Percentiles rank a stretch among this genome's conserved stretches.
phyloP scores from a whole-genome alignment of 305 asterid genomes.

The Coffea humblotiana region DNA sequence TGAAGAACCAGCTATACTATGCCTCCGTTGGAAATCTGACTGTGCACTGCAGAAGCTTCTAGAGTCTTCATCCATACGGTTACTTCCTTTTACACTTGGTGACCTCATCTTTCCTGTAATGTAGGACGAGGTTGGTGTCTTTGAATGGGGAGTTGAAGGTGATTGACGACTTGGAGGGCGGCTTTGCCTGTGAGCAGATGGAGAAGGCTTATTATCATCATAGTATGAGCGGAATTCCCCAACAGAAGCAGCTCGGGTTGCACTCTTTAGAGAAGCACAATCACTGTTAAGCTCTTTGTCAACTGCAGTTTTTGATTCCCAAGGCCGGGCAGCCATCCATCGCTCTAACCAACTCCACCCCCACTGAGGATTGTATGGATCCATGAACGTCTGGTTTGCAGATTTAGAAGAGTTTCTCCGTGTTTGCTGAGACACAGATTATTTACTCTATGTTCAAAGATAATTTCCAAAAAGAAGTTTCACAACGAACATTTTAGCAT shows the following conservation, averaged over 20 bases:
- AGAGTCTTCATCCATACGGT: constrained; percentile 53
- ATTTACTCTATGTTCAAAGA: constrained; percentile 9
- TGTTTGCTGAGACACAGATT: constrained; percentile 49
- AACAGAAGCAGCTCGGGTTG: constrained; percentile 25
- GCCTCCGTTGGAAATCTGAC: constrained; percentile 67
- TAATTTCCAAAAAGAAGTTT: constrained; percentile 10
- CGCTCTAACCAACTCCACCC: constrained; percentile 98
- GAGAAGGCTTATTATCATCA: constrained; percentile 36
- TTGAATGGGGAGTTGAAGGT: constrained; percentile 69
- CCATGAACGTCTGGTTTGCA: constrained; percentile 67
- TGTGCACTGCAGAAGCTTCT: constrained; percentile 57
- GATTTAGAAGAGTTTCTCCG: constrained; percentile 61
- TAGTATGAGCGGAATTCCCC: constrained; percentile 21
- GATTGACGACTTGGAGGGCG: constrained; percentile 56
- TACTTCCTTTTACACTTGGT: constrained; percentile 49
- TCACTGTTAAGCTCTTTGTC: constrained; percentile 47
- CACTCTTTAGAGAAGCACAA: constrained; percentile 38
- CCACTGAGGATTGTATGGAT: constrained; percentile 80
- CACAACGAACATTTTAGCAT: neutral
- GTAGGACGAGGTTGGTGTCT: constrained; percentile 14
- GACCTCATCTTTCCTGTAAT: constrained; percentile 39
- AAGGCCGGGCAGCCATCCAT: constrained; percentile 86
- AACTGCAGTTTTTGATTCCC: constrained; percentile 46
- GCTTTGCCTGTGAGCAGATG: constrained; percentile 42
- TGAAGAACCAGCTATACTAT: constrained; percentile 65